Base-by-base conservation (phyloP, 2,329 filamentous ascomycete species). In the Biscogniauxia marginata region DNA sequence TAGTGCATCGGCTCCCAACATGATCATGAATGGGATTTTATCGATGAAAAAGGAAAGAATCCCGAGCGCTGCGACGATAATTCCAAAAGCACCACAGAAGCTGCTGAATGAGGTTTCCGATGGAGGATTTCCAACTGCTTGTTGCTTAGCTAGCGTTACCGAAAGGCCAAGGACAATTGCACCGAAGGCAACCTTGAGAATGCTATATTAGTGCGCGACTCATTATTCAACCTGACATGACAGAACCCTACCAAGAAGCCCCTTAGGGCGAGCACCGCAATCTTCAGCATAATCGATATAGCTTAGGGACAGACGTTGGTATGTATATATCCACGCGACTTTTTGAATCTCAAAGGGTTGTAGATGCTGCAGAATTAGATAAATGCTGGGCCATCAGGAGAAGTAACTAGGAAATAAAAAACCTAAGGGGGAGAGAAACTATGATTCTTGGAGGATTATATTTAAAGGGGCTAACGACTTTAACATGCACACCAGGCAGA, bases 51-150 rank as follows among this genome's bases (percentile, higher is more conserved):
- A 30, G 13, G 63, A 56, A 5, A 62, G 59, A 24, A 70, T 52
- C 4, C 66, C 70, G 21, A 73, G 49, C 23, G 56, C 55, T 1
- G 69, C 65, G 47, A 66, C 64, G 16, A 73, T 57, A 47, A 73
- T 59, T 20, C 71, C 70, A 30, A 72, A 71, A 1, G 67, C 71
- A 21, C 71, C 71, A 1, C 63, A 61, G 54, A 72, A 72, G 58
- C 64, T 66, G 46, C 65, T 65, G 56, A 71, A 73, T 4, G 69
- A 67, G 2, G 70, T 72, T 50, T 71, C 67, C 16, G 67, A 51
- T 0, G 70, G 70, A 1, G 65, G 62, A 8, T 52, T 58, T 43
- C 65, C 68, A 16, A 65, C 7, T 0, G 30, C 50, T 46, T 72
- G 70, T 1, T 69, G 64, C 52, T 73, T 72, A 21, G 69, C 65